Evolutionary conservation across 208 protist genomes (phyloP).

Genomic region (Trypanosoma platydactyli): DNA sequence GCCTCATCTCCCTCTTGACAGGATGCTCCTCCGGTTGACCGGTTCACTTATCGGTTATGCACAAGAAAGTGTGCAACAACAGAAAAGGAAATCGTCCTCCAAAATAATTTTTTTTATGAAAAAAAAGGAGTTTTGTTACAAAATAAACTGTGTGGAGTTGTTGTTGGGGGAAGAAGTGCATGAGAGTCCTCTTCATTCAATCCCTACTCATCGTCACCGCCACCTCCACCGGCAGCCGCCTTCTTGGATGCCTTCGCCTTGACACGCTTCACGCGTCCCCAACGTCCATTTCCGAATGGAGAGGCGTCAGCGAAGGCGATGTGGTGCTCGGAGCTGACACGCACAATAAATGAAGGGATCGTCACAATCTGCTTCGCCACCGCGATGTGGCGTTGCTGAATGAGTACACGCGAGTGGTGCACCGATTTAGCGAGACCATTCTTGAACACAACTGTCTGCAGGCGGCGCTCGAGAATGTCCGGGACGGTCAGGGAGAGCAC

Average conservation of each 20-base stretch:
- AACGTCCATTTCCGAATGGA: slow-evolving; percentile 94
- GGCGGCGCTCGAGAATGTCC: slow-evolving; percentile 99
- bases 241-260: slow-evolving; percentile 80
- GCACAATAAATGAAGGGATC: slow-evolving; percentile 99
- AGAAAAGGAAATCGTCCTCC: too few species aligned
- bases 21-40: too few species aligned
- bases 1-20: too few species aligned
- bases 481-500: slow-evolving; percentile 98
- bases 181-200: too few species aligned
- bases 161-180: not conserved
- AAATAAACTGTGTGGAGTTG: slow-evolving; percentile 8
- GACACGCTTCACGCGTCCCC: slow-evolving; percentile 96
- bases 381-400: slow-evolving; percentile 99
- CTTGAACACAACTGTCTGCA: slow-evolving; percentile 99
- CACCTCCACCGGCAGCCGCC: slow-evolving; percentile 49
- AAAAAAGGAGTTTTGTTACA: slow-evolving; percentile 5
- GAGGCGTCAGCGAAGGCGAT: slow-evolving; percentile 98
- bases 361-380: slow-evolving; percentile 99
- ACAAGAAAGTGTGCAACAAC: too few species aligned
- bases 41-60: too few species aligned
- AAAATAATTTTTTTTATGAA: slow-evolving; percentile 9
- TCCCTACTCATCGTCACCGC: slow-evolving; percentile 39
- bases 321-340: slow-evolving; percentile 98
- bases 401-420: slow-evolving; percentile 99
- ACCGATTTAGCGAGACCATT: slow-evolving; percentile 98